A percentile compares a stretch with the other conserved stretches of the same genome.
These are phyloP conservation scores for Withania somnifera DNA, from an alignment of 305 asterid species.

Conservation along the genomic window DNA sequence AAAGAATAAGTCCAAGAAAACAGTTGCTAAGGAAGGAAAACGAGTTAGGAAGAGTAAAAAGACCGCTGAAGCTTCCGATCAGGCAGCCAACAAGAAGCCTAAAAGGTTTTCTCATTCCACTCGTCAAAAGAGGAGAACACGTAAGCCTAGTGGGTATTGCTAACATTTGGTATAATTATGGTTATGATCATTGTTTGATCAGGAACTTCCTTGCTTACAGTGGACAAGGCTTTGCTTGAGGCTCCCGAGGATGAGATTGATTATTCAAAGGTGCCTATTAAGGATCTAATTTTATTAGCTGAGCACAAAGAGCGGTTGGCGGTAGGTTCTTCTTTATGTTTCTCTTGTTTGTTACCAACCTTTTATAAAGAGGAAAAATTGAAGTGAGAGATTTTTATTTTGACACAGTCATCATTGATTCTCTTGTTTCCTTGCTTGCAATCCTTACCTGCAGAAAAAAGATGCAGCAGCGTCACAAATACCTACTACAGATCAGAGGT, in stretches of 20 bases:
- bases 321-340: constrained; percentile 28
- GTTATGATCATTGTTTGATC: constrained; percentile 10
- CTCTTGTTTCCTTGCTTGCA: neutral
- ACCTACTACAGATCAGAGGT: constrained; percentile 9
- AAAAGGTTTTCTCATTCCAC: constrained; percentile 77
- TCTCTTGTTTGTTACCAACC: neutral
- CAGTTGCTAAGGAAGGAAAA: constrained; percentile 35
- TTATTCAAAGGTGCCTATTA: constrained; percentile 43
- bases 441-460: constrained; percentile 38
- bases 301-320: constrained; percentile 64
- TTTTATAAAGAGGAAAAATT: neutral
- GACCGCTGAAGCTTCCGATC: constrained; percentile 37
- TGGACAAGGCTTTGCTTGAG: constrained; percentile 58
- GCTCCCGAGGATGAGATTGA: constrained; percentile 79
- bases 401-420: neutral
- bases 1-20: constrained; percentile 33
- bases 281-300: constrained; percentile 69
- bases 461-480: constrained; percentile 16
- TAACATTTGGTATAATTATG: neutral
- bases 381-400: neutral
- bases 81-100: constrained; percentile 32
- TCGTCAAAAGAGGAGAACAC: constrained; percentile 42
- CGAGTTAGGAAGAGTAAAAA: constrained; percentile 45
- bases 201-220: constrained; percentile 22
- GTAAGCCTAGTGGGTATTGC: constrained; percentile 24